phyloP scores from a whole-genome alignment of 2,329 filamentous ascomycete genomes.

The Fusarium anguioides region DNA sequence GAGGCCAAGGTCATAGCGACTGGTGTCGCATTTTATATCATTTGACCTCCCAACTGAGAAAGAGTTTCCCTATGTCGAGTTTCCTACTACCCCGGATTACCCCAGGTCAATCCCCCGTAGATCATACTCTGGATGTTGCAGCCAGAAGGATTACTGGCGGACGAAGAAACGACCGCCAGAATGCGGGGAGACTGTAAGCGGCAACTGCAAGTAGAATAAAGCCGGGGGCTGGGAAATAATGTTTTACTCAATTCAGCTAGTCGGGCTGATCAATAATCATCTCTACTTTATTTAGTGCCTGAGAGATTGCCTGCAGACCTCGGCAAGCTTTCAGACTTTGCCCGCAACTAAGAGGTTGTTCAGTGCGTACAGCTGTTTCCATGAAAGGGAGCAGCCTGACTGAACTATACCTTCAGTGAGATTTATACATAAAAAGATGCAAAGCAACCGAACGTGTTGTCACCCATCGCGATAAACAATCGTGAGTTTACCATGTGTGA shows the following conservation, averaged over 20 bases:
- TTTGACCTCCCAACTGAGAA: too few relatives aligned
- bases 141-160: conserved; percentile 21
- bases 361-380: too few relatives aligned
- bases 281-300: too few relatives aligned
- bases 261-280: too few relatives aligned
- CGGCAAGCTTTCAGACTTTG: too few relatives aligned
- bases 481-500: background rate
- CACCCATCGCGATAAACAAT: background rate
- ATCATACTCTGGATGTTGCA: conserved; percentile 2
- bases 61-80: background rate
- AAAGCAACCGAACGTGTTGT: too few relatives aligned
- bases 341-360: too few relatives aligned
- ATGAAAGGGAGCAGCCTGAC: too few relatives aligned
- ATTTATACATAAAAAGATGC: too few relatives aligned
- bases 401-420: too few relatives aligned
- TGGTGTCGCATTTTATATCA: conserved; percentile 14
- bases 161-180: conserved; percentile 20
- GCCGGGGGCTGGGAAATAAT: background rate
- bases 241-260: background rate
- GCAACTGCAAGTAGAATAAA: background rate
- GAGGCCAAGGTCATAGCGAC: background rate
- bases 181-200: background rate
- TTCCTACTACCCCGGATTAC: conserved; percentile 32
- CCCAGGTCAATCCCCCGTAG: conserved; percentile 10
- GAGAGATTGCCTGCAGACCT: too few relatives aligned